Percentiles rank a stretch among this genome's conserved stretches.
These are phyloP conservation scores for Funneliformis geosporum DNA, from an alignment of 192 early-diverging fungal species.

Conservation along the genomic window DNA sequence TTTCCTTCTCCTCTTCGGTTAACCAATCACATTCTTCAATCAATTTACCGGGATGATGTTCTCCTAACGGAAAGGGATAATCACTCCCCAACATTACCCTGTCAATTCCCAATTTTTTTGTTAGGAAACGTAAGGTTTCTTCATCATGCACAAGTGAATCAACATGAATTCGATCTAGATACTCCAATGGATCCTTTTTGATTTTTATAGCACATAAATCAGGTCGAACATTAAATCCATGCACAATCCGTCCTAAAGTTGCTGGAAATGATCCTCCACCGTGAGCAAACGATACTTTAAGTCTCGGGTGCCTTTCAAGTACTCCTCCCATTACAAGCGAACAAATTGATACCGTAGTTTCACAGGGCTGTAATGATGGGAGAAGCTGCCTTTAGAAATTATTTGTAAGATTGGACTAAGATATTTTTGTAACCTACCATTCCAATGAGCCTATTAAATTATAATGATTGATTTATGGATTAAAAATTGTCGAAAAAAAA, in stretches of 20 bases:
- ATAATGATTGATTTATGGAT: neutral
- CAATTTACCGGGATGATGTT: conserved; percentile 63
- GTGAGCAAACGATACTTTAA: conserved; percentile 66
- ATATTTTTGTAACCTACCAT: conserved; percentile 38
- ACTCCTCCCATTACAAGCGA: conserved; percentile 69
- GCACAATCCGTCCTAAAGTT: conserved; percentile 67
- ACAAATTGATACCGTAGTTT: conserved; percentile 68
- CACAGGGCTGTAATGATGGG: conserved; percentile 51
- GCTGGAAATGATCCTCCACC: conserved; percentile 68
- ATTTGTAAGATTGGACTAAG: neutral
- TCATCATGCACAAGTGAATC: conserved; percentile 70
- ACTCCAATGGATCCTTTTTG: conserved; percentile 55
- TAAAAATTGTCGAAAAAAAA: neutral
- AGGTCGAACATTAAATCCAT: conserved; percentile 66
- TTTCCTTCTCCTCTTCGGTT: conserved; percentile 61
- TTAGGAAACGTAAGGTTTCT: conserved; percentile 60
- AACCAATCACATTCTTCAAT: conserved; percentile 55
- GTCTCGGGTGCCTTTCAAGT: conserved; percentile 60
- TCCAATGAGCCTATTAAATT: conserved; percentile 45
- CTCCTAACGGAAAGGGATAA: conserved; percentile 59
- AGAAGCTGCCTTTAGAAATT: no score
- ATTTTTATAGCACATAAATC: conserved; percentile 60
- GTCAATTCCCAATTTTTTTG: conserved; percentile 66
- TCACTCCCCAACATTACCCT: conserved; percentile 62
- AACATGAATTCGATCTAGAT: conserved; percentile 59